Base-by-base conservation (phyloP, 768 basidiomycete genomes). In the Boletus sp. region DNA sequence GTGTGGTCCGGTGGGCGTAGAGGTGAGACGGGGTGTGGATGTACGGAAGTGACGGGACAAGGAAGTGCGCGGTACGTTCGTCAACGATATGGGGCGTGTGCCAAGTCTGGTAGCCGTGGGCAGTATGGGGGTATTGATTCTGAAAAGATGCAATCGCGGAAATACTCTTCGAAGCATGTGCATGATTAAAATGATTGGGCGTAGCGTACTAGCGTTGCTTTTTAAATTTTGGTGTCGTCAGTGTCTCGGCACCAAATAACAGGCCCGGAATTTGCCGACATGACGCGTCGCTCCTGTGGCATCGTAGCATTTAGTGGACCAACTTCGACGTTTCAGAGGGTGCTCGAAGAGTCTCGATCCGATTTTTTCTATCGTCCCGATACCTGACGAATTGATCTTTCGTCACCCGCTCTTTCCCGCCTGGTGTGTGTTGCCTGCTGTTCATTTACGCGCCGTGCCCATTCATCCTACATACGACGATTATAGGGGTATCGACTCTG, bases 11-110 rank as follows among this genome's bases (percentile, higher is more conserved):
- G 28, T 6, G 54, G 75, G 64, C 37, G 68, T 60, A 42, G 75
- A 66, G n/a, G 77, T 66, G 61, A 82, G 76, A 40, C 81, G 80
- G 7, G 80, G 69, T 33, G 80, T 72, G 45, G 80, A 79, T 35
- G 76, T 73, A 60, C 77, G 79, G 67, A 84, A 82, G 20, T 80
- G 67, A 30, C 81, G 83, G 69, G 48, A 1, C 3, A 68, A 18
- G 62, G 52, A 40, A 64, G 57, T 2, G 71, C 73, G 53, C 14
- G 46, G 37, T 0, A 37, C 18, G 12, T 24, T 24, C 24, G 24
- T 24, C 24, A 24, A 24, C 24, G 24, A 24, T 24, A 58, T 67
- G 9, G 32, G 20, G 8, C 71, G 70, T 2, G 71, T 56, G 24
- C 72, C 65, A 18, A 78, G 59, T 28, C 76, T 76, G 5, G 77